Evolutionary conservation across 31 red algal species (phyloP).

Genomic region (Bonnemaisonia californica): DNA sequence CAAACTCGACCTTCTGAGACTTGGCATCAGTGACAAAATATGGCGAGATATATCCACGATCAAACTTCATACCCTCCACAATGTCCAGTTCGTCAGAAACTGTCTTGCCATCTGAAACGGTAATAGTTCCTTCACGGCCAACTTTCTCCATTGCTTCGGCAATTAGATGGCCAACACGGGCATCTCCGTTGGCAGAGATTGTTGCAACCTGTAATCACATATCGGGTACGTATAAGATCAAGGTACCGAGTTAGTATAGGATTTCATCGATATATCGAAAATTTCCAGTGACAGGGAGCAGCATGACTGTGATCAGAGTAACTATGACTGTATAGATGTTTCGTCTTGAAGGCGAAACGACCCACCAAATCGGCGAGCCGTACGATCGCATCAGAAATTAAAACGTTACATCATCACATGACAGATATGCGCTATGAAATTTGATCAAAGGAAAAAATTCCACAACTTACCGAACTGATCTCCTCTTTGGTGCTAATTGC

Average conservation of each 20-base stretch:
- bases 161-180: slow-evolving; percentile 80
- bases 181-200: slow-evolving; percentile 96
- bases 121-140: slow-evolving; percentile 90
- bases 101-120: slow-evolving; percentile 86
- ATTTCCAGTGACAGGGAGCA: background rate
- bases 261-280: too few species aligned
- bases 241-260: too few species aligned
- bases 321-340: slow-evolving; percentile 61
- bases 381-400: slow-evolving; percentile 18
- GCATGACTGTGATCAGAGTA: slow-evolving; percentile 53
- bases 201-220: slow-evolving; percentile 93
- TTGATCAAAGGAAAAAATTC: background rate
- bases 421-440: background rate
- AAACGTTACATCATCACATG: slow-evolving; percentile 19
- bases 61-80: slow-evolving; percentile 97
- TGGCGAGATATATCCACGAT: slow-evolving; percentile 94
- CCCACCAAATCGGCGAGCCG: slow-evolving; percentile 13
- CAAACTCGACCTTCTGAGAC: slow-evolving; percentile 69
- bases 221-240: too few species aligned
- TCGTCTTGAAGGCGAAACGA: background rate
- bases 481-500: slow-evolving; percentile 75
- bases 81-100: slow-evolving; percentile 81
- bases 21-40: slow-evolving; percentile 95
- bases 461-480: slow-evolving; percentile 83
- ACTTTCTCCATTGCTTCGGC: slow-evolving; percentile 98